Conservation (phyloP, 306 rosid genomes). For the Corylus heterophylla region DNA sequence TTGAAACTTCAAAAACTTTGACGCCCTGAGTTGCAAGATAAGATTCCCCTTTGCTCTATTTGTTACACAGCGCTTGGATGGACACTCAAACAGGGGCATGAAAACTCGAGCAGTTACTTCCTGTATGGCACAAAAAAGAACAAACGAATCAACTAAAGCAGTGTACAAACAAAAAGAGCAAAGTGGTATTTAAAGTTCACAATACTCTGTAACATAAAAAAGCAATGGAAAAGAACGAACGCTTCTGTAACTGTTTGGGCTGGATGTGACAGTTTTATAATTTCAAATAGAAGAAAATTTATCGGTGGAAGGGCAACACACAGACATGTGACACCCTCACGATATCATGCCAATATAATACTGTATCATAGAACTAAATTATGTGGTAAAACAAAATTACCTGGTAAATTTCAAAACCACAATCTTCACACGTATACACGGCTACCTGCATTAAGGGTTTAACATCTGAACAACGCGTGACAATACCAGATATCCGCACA, state of each 20-base stretch:
- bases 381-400: constrained; percentile 38
- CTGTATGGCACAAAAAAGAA: constrained; percentile 45
- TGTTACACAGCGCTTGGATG: constrained; percentile 71
- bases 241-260: not conserved
- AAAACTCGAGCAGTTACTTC: constrained; percentile 95
- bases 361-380: not conserved
- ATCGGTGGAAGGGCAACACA: constrained; percentile 1
- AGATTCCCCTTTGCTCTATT: constrained; percentile 77
- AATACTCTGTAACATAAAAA: not conserved
- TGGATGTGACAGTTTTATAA: not conserved
- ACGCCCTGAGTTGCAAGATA: constrained; percentile 92
- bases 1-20: constrained; percentile 95
- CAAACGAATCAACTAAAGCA: constrained; percentile 12
- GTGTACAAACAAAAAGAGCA: constrained; percentile 21
- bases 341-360: constrained; percentile 1
- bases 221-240: not conserved
- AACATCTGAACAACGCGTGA: constrained; percentile 92
- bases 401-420: constrained; percentile 99
- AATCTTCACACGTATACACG: constrained; percentile 95
- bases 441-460: constrained; percentile 98
- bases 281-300: constrained; percentile 13
- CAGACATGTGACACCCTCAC: not conserved
- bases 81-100: constrained; percentile 93
- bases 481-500: constrained; percentile 90
- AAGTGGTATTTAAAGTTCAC: constrained; percentile 5